phyloP scores from a whole-genome alignment of 2,329 filamentous ascomycete genomes.

The Clonostachys solani region DNA sequence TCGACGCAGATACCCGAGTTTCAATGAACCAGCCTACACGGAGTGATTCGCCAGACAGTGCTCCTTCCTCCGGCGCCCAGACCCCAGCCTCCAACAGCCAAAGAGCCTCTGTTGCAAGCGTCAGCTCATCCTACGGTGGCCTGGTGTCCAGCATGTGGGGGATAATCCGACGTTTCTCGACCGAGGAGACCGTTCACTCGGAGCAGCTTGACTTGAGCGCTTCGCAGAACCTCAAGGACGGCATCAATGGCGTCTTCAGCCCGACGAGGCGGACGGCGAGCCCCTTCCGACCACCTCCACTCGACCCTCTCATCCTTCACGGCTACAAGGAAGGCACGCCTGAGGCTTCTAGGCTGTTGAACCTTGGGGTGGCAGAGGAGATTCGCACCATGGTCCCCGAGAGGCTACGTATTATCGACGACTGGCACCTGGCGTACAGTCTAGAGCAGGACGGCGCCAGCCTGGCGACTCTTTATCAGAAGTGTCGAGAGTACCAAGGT shows the following conservation, averaged over 20 bases:
- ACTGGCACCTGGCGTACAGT: constrained; percentile 84
- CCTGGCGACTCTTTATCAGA: constrained; percentile 79
- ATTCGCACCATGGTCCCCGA: constrained; percentile 86
- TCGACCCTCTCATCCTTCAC: constrained; percentile 72
- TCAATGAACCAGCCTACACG: background rate
- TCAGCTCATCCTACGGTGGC: constrained; percentile 11
- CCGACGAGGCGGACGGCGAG: constrained; percentile 55
- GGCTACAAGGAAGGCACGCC: constrained; percentile 62
- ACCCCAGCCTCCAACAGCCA: constrained; percentile 1
- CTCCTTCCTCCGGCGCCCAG: constrained; percentile 4
- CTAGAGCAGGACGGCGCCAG: constrained; percentile 90
- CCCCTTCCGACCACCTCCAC: constrained; percentile 82
- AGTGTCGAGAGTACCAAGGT: constrained; percentile 62
- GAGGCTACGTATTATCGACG: constrained; percentile 79
- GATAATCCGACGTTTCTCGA: constrained; percentile 63
- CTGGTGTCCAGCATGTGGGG: constrained; percentile 40
- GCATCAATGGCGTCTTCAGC: constrained; percentile 53
- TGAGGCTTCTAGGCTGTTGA: constrained; percentile 61
- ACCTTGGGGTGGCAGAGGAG: constrained; percentile 77
- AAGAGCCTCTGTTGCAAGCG: background rate
- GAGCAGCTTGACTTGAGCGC: constrained; percentile 9
- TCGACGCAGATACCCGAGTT: background rate
- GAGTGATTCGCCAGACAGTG: constrained; percentile 2
- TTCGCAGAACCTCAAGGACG: constrained; percentile 22
- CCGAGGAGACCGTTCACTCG: constrained; percentile 27